phyloP scores from a whole-genome alignment of 2,329 filamentous ascomycete genomes.

The Exophiala xenobiotica region DNA sequence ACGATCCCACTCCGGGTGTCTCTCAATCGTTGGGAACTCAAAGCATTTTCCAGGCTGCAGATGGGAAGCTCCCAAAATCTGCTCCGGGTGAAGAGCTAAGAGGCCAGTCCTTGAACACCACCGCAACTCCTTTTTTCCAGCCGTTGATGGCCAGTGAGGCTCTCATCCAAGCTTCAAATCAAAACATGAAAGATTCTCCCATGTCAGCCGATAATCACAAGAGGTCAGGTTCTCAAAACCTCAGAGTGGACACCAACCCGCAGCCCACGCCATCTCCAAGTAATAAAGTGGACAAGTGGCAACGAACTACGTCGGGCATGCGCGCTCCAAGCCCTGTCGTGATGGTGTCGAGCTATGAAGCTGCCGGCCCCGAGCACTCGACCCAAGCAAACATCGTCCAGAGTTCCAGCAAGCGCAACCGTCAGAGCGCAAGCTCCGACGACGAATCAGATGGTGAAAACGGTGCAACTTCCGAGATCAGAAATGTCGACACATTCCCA shows the following conservation, averaged over 20 bases:
- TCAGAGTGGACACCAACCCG: slow-evolving; percentile 17
- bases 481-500: slow-evolving; percentile 12
- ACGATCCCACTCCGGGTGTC: slow-evolving; percentile 4
- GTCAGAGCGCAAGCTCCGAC: slow-evolving; percentile 36
- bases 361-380: neutral
- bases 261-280: slow-evolving; percentile 11
- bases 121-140: slow-evolving; percentile 23
- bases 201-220: neutral
- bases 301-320: slow-evolving; percentile 2
- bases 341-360: slow-evolving; percentile 39
- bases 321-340: slow-evolving; percentile 43
- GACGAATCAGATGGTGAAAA: slow-evolving; percentile 20
- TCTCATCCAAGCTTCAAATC: slow-evolving; percentile 32
- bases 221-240: slow-evolving; percentile 9
- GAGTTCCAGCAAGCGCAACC: slow-evolving; percentile 32
- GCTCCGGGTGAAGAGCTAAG: slow-evolving; percentile 18
- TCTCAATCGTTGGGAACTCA: slow-evolving; percentile 7
- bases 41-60: slow-evolving; percentile 4
- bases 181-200: slow-evolving; percentile 3
- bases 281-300: slow-evolving; percentile 12
- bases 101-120: slow-evolving; percentile 10
- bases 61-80: slow-evolving; percentile 13
- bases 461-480: neutral
- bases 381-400: slow-evolving; percentile 24
- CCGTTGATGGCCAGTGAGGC: slow-evolving; percentile 31